A percentile compares a stretch with the other conserved stretches of the same genome.
These are phyloP conservation scores for Backusella luteola DNA, from an alignment of 192 early-diverging fungal species.

Conservation along the genomic window DNA sequence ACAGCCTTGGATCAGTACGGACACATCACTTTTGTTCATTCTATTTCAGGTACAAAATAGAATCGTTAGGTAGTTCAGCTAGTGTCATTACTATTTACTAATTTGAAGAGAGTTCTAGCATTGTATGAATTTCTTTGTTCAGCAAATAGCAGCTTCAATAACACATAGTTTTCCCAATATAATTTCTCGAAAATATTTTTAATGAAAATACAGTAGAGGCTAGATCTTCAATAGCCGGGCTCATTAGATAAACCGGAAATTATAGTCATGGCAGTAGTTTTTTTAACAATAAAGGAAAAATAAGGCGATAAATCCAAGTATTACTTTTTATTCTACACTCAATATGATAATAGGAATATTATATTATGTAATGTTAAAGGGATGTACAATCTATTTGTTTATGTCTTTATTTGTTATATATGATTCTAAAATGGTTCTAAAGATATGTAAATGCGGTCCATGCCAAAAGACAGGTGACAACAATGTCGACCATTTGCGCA, in stretches of 20 bases:
- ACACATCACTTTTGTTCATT: background rate
- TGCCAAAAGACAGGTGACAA: slow-evolving; percentile 40
- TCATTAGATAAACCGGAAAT: background rate
- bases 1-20: background rate
- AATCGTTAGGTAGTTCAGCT: background rate
- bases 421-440: background rate
- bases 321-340: background rate
- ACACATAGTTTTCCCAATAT: background rate
- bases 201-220: background rate
- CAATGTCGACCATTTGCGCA: slow-evolving; percentile 51
- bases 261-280: background rate
- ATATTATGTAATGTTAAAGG: background rate
- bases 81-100: background rate
- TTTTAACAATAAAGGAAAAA: background rate
- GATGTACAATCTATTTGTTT: background rate
- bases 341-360: background rate
- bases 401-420: background rate
- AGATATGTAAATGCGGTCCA: slow-evolving; percentile 43
- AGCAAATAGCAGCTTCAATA: background rate
- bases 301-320: background rate
- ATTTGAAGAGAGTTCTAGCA: background rate
- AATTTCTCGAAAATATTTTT: background rate
- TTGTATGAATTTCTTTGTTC: background rate
- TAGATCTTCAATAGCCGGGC: background rate
- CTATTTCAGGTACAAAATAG: background rate